Percentiles rank a stretch among this genome's conserved stretches.
phyloP scores from a whole-genome alignment of 2,329 filamentous ascomycete species.

The Teratosphaeria pseudoeucalypti region DNA sequence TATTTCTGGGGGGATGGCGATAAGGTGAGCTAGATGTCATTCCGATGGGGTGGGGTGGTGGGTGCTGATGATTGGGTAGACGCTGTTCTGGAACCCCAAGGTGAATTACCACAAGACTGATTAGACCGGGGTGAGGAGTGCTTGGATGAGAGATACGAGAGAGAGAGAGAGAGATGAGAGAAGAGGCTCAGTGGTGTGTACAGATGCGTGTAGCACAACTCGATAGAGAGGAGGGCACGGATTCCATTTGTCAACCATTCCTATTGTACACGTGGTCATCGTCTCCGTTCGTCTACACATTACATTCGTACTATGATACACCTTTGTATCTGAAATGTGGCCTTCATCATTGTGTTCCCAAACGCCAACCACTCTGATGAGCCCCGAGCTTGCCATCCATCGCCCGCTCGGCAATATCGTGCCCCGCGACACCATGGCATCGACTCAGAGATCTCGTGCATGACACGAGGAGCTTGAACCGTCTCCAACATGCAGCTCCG shows the following conservation, averaged over 20 bases:
- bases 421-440: neutral
- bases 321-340: neutral
- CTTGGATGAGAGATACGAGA: neutral
- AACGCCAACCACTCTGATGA: neutral
- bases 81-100: slow-evolving; percentile 69
- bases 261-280: neutral
- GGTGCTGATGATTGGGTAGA: slow-evolving; percentile 24
- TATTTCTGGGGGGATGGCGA: slow-evolving; percentile 91
- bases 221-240: neutral
- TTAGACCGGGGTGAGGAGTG: slow-evolving; percentile 9
- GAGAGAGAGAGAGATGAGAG: neutral
- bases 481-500: neutral
- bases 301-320: neutral
- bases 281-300: neutral
- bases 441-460: neutral
- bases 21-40: slow-evolving; percentile 51
- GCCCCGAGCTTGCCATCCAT: neutral
- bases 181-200: neutral
- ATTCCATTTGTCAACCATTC: neutral
- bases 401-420: neutral
- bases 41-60: neutral
- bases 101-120: slow-evolving; percentile 94
- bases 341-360: neutral
- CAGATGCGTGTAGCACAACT: neutral
- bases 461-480: neutral